Conservation (phyloP, 31 red algal genomes). For the Odonthalia washingtoniensis region DNA sequence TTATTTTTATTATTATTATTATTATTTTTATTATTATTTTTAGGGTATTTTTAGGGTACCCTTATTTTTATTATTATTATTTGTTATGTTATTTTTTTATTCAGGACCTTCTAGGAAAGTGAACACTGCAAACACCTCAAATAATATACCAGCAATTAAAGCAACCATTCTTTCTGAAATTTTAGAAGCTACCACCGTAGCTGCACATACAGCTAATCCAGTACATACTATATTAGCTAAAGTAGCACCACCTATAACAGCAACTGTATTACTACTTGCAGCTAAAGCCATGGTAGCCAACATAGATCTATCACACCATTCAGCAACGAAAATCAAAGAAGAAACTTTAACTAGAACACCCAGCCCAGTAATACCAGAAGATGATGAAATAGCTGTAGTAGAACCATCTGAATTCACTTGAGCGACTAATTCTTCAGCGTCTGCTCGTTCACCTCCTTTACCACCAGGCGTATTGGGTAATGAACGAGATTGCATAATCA, state of each 20-base stretch:
- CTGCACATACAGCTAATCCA: conserved; percentile 86
- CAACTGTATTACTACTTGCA: conserved; percentile 77
- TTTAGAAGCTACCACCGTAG: conserved; percentile 69
- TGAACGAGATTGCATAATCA: conserved; percentile 75
- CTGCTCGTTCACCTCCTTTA: conserved; percentile 62
- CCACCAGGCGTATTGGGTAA: conserved; percentile 68
- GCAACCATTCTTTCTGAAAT: conserved; percentile 93
- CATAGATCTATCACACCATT: conserved; percentile 98
- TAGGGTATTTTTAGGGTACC: too few species aligned
- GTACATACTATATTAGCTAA: conserved; percentile 90
- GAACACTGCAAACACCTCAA: conserved; percentile 84
- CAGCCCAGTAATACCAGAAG: conserved; percentile 9
- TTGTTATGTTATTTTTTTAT: too few species aligned
- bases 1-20: too few species aligned
- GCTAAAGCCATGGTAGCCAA: conserved; percentile 97
- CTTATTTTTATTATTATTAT: too few species aligned
- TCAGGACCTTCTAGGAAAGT: conserved; percentile 83
- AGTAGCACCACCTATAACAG: conserved; percentile 89
- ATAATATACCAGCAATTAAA: conserved; percentile 74
- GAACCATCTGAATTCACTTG: too few species aligned
- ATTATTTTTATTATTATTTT: too few species aligned
- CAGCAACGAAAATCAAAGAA: conserved; percentile 87
- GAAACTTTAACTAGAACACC: conserved; percentile 76
- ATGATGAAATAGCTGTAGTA: conserved; percentile 40
- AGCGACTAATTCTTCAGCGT: conserved; percentile 84